Base-by-base conservation (phyloP, 1,284 basidiomycete genomes). In the Tetrapyrgos nigripes region DNA sequence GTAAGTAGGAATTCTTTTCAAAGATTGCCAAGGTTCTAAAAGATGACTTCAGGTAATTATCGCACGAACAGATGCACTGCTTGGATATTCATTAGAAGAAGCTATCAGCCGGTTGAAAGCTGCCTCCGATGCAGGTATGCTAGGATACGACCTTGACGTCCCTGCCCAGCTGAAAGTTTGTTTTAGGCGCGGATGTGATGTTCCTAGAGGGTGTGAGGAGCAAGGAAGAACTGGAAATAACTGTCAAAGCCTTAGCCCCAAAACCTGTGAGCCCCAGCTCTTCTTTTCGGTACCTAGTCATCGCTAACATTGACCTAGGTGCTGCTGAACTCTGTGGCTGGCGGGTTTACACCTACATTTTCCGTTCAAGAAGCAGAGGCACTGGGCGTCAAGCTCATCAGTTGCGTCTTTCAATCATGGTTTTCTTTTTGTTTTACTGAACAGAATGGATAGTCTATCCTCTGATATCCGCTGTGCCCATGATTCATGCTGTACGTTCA, bases 31-130 rank as follows among this genome's bases (percentile, higher is more conserved):
- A 28, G 19, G 10, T 35, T 27, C 23, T 17, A 21, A 28, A 50
- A n/a, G n/a, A n/a, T 46, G 4, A 14, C 10, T 29, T 17, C 43
- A 59, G 40, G 67, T 79, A 1, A 70, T 83, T 58, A 83, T 83
- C 50, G 80, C 81, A 13, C 71, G 82, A n/a, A 80, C 80, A 4
- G 81, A 82, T 64, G 76, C 79, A 2, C 73, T 75, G 4, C 78
- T 78, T 35, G 68, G 67, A 1, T 59, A 67, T 5, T 50, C 35
- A 27, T 63, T 80, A 61, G 74, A 79, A 6, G 78, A 78, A 60
- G 79, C 79, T 0, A 62, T 82, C 51, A 62, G 62, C 17, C 70
- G 81, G 5, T 66, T 82, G 44, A 73, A 76, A 55, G 68, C 74
- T 27, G 80, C 79, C 0, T 62, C 72, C 2, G 69, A 64, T 14